These are phyloP conservation scores for Blastomyces gilchristii DNA, from an alignment of 2,329 filamentous ascomycete genomes.

Conservation along the genomic window DNA sequence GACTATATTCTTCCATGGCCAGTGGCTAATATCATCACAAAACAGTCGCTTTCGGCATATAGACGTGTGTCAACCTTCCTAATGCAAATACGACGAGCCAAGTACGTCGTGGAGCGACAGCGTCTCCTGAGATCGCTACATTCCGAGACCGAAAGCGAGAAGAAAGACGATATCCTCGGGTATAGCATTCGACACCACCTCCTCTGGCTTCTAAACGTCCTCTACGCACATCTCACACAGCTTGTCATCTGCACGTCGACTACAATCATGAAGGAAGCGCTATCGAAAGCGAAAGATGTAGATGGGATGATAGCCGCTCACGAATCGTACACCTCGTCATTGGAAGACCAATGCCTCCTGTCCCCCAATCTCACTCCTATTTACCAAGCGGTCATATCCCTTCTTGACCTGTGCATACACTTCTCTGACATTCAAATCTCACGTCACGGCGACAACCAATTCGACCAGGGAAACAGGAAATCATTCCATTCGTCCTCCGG, in stretches of 20 bases:
- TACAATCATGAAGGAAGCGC: constrained; percentile 44
- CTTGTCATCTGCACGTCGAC: constrained; percentile 58
- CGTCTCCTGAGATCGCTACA: constrained; percentile 34
- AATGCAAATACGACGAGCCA: constrained; percentile 64
- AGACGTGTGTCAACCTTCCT: constrained; percentile 64
- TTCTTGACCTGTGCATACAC: constrained; percentile 64
- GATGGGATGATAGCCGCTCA: constrained; percentile 72
- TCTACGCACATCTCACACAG: constrained; percentile 67
- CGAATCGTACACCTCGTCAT: constrained; percentile 48
- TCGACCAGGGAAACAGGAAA: constrained; percentile 25
- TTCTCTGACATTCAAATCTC: constrained; percentile 52
- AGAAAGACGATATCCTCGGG: constrained; percentile 28
- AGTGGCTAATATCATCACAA: constrained; percentile 61
- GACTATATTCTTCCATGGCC: constrained; percentile 58
- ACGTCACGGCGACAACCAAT: constrained; percentile 31
- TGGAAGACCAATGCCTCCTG: constrained; percentile 61
- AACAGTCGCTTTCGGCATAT: constrained; percentile 54
- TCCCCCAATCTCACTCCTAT: constrained; percentile 60
- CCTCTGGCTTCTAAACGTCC: constrained; percentile 64
- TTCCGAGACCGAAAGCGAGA: constrained; percentile 33
- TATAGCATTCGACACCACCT: constrained; percentile 54
- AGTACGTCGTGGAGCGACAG: constrained; percentile 52
- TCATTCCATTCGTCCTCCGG: constrained; percentile 12
- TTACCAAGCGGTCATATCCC: constrained; percentile 58
- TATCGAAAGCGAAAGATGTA: constrained; percentile 58